Base-by-base conservation (phyloP, 441 rosid species). In the Cnidoscolus chayamansa region DNA sequence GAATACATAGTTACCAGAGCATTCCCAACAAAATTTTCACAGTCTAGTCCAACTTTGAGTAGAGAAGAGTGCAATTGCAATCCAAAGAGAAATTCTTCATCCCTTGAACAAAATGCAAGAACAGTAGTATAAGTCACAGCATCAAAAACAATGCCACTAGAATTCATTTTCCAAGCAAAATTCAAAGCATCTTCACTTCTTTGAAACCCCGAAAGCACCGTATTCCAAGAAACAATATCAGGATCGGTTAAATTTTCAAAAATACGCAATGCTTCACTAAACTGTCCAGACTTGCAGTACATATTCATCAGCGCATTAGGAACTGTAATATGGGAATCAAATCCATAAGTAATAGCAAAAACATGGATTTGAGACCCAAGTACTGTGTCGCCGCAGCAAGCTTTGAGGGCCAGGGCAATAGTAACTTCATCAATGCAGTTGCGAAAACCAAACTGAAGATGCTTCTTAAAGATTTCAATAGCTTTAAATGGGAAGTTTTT, bases 141-240 rank as follows among this genome's bases (percentile, higher is more conserved):
- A 77, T 93, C 96, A 72, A 86, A 89, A 75, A 57, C 72, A 47
- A 89, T 82, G 57, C 90, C 93, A 59, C 35, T 60, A 1, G 66
- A 77, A 57, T 80, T 81, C 97, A 93, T 89, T 73, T 78, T 79
- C 64, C 68, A 76, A 76, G 87, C 88, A 79, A 89, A 85, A 49
- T 69, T 31, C 67, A 89, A 20, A n/a, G 89, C 91, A 73, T 79
- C 83, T 62, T 82, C 86, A 58, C 81, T 76, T 51, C 78, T 81
- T 71, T 74, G 83, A 77, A 83, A 85, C 7, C 97, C 98, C 7
- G 98, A 89, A 76, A 93, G 90, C 67, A 89, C 75, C 68, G 97
- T 90, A 72, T 93, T 93, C 93, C 95, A 90, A 53, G 98, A 93
- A 78, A 93, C 91, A 72, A 84, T 85, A 76, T 93, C 95, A 45